Percentiles rank a stretch among this genome's conserved stretches.
phyloP scores from a whole-genome alignment of 352 stramenopile species.

The Phytopythium vexans region DNA sequence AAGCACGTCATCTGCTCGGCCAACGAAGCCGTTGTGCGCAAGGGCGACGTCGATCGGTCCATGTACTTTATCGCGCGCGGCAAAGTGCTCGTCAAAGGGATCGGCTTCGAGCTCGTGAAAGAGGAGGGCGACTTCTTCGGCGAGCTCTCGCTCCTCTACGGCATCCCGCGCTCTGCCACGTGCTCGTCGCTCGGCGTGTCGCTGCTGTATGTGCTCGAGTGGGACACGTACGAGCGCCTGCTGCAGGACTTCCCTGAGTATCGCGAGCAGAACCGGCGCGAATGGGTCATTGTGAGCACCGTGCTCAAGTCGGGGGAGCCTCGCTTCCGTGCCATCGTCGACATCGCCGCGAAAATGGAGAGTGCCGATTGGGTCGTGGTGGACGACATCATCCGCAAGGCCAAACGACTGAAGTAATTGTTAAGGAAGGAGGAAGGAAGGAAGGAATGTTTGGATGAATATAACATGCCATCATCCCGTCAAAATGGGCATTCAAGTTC shows the following conservation, averaged over 20 bases:
- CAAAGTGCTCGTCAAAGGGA: constrained; percentile 58
- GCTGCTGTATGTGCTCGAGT: constrained; percentile 77
- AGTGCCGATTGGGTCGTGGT: constrained; percentile 56
- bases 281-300: constrained; percentile 74
- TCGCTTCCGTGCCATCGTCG: constrained; percentile 67
- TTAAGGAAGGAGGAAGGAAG: not conserved
- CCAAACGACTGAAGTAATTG: constrained; percentile 52
- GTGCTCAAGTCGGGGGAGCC: constrained; percentile 52
- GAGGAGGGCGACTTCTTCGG: constrained; percentile 79
- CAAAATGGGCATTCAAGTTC: not conserved
- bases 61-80: constrained; percentile 76
- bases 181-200: constrained; percentile 64
- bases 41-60: constrained; percentile 63
- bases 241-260: constrained; percentile 76
- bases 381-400: constrained; percentile 68
- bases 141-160: constrained; percentile 62
- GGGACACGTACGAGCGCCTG: constrained; percentile 65
- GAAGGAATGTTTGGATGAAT: constrained; percentile 12
- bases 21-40: constrained; percentile 54
- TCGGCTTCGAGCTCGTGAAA: constrained; percentile 68
- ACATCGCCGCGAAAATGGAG: constrained; percentile 64
- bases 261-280: constrained; percentile 60
- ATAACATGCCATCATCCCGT: not conserved
- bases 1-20: constrained; percentile 68
- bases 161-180: constrained; percentile 72